These are phyloP conservation scores for Aspergillus sp. DNA, from an alignment of 2,329 filamentous ascomycete genomes.

Conservation along the genomic window DNA sequence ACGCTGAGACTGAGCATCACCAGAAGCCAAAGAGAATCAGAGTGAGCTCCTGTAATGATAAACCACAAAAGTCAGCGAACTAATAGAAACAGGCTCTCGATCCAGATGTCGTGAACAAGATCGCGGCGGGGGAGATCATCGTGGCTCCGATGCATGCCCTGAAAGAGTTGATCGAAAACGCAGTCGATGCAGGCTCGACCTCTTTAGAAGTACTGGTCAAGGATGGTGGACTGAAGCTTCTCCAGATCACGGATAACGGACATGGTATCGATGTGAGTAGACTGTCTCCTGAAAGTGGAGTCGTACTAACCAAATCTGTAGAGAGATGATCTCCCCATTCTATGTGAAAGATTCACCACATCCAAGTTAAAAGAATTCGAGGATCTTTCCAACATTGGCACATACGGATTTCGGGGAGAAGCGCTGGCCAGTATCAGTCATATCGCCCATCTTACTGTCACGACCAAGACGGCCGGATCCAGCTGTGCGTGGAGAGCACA, in stretches of 20 bases:
- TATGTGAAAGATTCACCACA: constrained; percentile 94
- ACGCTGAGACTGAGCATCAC: constrained; percentile 23
- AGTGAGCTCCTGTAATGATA: constrained; percentile 11
- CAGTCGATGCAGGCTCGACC: constrained; percentile 94
- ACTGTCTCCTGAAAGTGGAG: neutral
- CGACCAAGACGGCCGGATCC: constrained; percentile 84
- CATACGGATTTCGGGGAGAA: constrained; percentile 97
- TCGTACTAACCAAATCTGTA: constrained; percentile 30
- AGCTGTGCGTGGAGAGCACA: constrained; percentile 84
- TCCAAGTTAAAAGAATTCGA: constrained; percentile 93
- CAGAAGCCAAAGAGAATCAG: constrained; percentile 45
- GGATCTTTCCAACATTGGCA: constrained; percentile 80
- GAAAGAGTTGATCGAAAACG: constrained; percentile 95
- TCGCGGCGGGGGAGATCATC: constrained; percentile 96
- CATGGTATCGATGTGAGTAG: constrained; percentile 78
- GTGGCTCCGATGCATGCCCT: constrained; percentile 92
- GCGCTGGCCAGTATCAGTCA: constrained; percentile 96
- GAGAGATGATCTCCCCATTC: constrained; percentile 84
- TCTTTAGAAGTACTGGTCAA: constrained; percentile 85
- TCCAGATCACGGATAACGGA: constrained; percentile 97
- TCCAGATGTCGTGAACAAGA: constrained; percentile 94
- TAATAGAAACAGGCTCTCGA: constrained; percentile 63
- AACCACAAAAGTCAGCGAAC: constrained; percentile 9
- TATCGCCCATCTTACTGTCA: constrained; percentile 91
- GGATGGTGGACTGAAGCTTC: constrained; percentile 85